Percentiles rank a stretch among this genome's conserved stretches.
Evolutionary conservation across 352 stramenopile species (phyloP).

Genomic region (Globisporangium polare): DNA sequence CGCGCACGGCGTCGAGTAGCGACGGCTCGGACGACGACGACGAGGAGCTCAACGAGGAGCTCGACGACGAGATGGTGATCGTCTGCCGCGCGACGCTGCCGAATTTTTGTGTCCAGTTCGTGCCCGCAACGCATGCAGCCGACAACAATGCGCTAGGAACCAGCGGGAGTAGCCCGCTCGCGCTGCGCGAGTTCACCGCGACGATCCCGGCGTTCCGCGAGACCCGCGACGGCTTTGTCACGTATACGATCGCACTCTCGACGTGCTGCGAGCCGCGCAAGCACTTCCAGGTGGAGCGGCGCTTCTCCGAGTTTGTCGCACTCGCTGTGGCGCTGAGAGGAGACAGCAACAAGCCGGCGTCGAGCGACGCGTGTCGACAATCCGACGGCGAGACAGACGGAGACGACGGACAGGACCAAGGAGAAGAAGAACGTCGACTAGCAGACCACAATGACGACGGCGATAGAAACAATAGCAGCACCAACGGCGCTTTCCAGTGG

Average conservation of each 20-base stretch:
- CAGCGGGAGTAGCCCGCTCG: background rate
- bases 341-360: background rate
- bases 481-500: slow-evolving; percentile 32
- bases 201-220: slow-evolving; percentile 58
- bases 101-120: slow-evolving; percentile 68
- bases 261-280: slow-evolving; percentile 32
- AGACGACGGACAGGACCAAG: background rate
- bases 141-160: background rate
- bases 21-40: slow-evolving; percentile 5
- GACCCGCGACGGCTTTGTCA: slow-evolving; percentile 59
- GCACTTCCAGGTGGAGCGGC: slow-evolving; percentile 57
- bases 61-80: slow-evolving; percentile 61
- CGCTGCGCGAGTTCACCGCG: slow-evolving; percentile 45
- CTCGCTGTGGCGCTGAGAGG: slow-evolving; percentile 41
- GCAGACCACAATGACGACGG: background rate
- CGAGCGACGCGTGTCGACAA: background rate
- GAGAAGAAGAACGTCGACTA: background rate
- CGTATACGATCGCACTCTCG: slow-evolving; percentile 49
- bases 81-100: slow-evolving; percentile 47
- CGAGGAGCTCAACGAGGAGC: slow-evolving; percentile 37
- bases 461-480: slow-evolving; percentile 1
- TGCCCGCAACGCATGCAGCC: slow-evolving; percentile 12
- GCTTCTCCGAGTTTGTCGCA: slow-evolving; percentile 76
- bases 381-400: background rate
- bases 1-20: background rate